A percentile compares a stretch with the other conserved stretches of the same genome.
Evolutionary conservation across 1,139 yeast genomes (phyloP).

Genomic region (Saccharomycopsis hybrid): DNA sequence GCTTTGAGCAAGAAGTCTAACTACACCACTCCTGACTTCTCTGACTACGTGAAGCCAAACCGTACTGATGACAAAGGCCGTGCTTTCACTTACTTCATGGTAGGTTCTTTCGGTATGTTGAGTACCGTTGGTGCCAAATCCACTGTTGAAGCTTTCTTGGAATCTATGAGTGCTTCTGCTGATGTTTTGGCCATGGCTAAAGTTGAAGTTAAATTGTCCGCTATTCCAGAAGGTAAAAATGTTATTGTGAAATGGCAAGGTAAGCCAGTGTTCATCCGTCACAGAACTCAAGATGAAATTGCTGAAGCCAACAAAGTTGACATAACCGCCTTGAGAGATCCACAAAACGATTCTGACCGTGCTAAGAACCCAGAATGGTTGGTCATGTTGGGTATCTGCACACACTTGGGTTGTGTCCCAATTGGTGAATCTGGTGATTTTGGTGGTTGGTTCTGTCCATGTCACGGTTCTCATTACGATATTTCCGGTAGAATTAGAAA

Average conservation of each 20-base stretch:
- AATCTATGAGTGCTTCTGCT: slow-evolving; percentile 95
- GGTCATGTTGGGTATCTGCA: slow-evolving; percentile 98
- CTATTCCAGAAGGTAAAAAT: slow-evolving; percentile 97
- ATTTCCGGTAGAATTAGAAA: slow-evolving; percentile 99
- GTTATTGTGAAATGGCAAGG: slow-evolving; percentile 99
- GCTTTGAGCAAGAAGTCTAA: slow-evolving; percentile 56
- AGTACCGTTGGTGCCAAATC: slow-evolving; percentile 97
- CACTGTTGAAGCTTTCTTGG: slow-evolving; percentile 91
- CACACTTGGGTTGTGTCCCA: slow-evolving; percentile 99
- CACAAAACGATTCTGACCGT: slow-evolving; percentile 88
- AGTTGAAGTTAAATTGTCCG: slow-evolving; percentile 91
- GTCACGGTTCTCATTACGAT: slow-evolving; percentile 99
- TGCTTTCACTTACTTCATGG: slow-evolving; percentile 93
- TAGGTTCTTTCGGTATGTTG: slow-evolving; percentile 91
- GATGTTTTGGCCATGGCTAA: slow-evolving; percentile 99
- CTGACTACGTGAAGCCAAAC: slow-evolving; percentile 70
- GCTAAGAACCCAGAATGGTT: slow-evolving; percentile 98
- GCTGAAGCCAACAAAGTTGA: slow-evolving; percentile 88
- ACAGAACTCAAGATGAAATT: slow-evolving; percentile 90
- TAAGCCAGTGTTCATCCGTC: slow-evolving; percentile 99
- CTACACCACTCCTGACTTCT: slow-evolving; percentile 90
- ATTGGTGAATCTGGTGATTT: slow-evolving; percentile 99
- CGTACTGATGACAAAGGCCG: slow-evolving; percentile 63
- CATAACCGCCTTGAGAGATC: slow-evolving; percentile 77
- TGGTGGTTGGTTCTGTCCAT: slow-evolving; percentile 99